phyloP scores from a whole-genome alignment of 169 alveolate species.

The Plasmodium vinckei region DNA sequence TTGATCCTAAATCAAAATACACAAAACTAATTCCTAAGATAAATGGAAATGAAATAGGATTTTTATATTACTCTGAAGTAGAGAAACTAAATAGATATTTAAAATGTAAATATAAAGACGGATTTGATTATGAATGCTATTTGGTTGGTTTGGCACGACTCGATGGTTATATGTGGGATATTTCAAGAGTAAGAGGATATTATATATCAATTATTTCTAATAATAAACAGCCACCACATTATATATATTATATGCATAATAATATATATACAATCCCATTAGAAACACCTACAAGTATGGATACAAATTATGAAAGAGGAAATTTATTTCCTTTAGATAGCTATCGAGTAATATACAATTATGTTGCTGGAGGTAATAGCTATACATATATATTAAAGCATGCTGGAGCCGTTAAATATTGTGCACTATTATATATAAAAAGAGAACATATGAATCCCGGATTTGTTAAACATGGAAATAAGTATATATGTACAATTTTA shows the following conservation, averaged over 20 bases:
- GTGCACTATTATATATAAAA: slow-evolving; percentile 45
- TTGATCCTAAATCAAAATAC: neutral
- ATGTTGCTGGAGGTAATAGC: slow-evolving; percentile 4
- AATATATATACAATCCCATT: slow-evolving; percentile 6
- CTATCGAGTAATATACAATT: slow-evolving; percentile 12
- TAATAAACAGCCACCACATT: neutral
- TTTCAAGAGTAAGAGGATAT: slow-evolving; percentile 34
- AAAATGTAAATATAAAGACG: slow-evolving; percentile 16
- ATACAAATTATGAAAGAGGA: slow-evolving; percentile 1
- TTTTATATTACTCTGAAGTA: neutral
- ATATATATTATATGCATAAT: slow-evolving; percentile 14
- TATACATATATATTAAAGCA: slow-evolving; percentile 30
- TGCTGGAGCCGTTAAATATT: slow-evolving; percentile 17
- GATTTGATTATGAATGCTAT: slow-evolving; percentile 18
- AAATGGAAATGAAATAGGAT: slow-evolving; percentile 58
- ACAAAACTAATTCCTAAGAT: slow-evolving; percentile 17
- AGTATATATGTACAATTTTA: slow-evolving; percentile 6
- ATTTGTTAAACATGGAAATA: slow-evolving; percentile 13
- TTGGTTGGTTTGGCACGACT: slow-evolving; percentile 5
- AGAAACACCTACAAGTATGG: slow-evolving; percentile 4
- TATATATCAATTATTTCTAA: slow-evolving; percentile 28
- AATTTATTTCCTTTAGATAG: slow-evolving; percentile 23
- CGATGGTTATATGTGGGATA: slow-evolving; percentile 16
- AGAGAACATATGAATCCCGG: slow-evolving; percentile 54
- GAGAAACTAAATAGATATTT: neutral